Percentiles rank a stretch among this genome's conserved stretches.
Evolutionary conservation across 257 asterid species (phyloP).

Genomic region (Fraxinus pennsylvanica): DNA sequence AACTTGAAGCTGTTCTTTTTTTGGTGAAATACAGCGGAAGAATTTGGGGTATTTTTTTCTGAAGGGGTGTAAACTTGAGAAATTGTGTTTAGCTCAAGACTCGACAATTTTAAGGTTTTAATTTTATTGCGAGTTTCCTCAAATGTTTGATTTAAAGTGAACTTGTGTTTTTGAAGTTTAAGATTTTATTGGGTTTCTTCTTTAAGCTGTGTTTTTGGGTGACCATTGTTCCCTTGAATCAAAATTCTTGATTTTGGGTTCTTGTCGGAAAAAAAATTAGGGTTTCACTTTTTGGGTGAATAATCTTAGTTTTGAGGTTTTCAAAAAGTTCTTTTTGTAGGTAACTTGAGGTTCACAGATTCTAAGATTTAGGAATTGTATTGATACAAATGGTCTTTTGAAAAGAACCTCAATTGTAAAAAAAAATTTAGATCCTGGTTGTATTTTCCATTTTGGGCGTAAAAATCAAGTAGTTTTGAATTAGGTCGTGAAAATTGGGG

Average conservation of each 20-base stretch:
- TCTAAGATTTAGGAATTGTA: constrained; percentile 9
- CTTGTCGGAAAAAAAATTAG: not conserved
- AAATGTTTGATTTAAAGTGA: constrained; percentile 15
- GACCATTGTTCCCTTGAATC: not conserved
- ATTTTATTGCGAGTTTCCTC: not conserved
- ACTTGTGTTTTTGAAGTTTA: constrained; percentile 4
- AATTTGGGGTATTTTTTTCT: not conserved
- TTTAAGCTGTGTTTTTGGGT: not conserved
- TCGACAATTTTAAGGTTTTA: not conserved
- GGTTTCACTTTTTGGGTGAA: not conserved
- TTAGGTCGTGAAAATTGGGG: constrained; percentile 6
- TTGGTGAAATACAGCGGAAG: not conserved
- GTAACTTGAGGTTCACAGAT: constrained; percentile 8
- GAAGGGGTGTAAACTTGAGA: not conserved
- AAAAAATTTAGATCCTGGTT: not conserved
- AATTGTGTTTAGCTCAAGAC: not conserved
- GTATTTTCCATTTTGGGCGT: not conserved
- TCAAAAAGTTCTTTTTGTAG: constrained; percentile 7
- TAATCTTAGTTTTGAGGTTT: constrained; percentile 29
- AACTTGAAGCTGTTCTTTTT: not conserved
- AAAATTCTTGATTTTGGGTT: not conserved
- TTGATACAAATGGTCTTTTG: not conserved
- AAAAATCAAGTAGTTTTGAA: not conserved
- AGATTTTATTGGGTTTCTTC: not conserved
- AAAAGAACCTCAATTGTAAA: not conserved